phyloP scores from a whole-genome alignment of 345 rosid species.

The Eucalyptus pauciflora region DNA sequence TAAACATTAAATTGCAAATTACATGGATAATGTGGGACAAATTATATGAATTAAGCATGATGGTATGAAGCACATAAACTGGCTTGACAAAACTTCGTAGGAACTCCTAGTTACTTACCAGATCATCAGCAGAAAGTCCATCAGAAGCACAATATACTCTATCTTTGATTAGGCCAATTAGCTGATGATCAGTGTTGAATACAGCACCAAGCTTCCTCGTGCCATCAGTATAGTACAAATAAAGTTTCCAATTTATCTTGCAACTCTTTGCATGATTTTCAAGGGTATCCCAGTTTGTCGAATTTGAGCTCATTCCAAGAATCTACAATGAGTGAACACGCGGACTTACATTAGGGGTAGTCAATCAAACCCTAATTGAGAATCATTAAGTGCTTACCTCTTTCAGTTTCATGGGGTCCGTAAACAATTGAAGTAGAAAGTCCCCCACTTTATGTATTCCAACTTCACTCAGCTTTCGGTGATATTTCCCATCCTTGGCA shows the following conservation, averaged over 20 bases:
- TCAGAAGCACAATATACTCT: background rate
- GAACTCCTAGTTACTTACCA: background rate
- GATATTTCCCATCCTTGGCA: slow-evolving; percentile 91
- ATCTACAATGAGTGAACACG: background rate
- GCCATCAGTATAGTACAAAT: background rate
- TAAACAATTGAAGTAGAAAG: slow-evolving; percentile 63
- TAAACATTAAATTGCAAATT: too few relatives aligned
- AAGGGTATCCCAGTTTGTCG: background rate
- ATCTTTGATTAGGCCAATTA: background rate
- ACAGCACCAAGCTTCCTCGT: background rate
- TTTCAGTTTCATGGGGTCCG: slow-evolving; percentile 60
- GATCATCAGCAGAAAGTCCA: background rate
- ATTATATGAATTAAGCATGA: background rate
- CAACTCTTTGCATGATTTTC: background rate
- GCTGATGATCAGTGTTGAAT: background rate
- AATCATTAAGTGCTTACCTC: slow-evolving; percentile 18
- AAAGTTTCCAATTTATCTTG: background rate
- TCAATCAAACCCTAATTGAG: background rate
- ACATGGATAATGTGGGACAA: too few relatives aligned
- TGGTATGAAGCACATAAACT: background rate
- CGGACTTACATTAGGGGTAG: background rate
- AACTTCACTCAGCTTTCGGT: slow-evolving; percentile 72
- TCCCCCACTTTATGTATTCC: slow-evolving; percentile 75
- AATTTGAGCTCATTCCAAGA: background rate
- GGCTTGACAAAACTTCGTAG: background rate